Conservation (phyloP, 2,329 filamentous ascomycete species). For the Pyrenophora graminea region DNA sequence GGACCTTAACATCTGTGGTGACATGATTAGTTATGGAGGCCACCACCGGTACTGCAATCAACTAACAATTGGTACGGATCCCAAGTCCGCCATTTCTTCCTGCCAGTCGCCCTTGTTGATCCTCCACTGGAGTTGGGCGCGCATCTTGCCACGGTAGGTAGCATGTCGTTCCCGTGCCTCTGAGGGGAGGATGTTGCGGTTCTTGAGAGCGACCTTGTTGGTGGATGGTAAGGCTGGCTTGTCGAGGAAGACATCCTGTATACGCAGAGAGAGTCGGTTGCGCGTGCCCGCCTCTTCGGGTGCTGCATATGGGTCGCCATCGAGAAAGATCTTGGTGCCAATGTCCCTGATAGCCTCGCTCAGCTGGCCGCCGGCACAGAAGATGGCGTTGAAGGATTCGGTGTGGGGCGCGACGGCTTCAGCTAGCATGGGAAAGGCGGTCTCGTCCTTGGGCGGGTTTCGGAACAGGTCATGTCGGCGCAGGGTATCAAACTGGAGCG, state of each 20-base stretch:
- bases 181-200: slow-evolving; percentile 84
- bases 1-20: slow-evolving; percentile 58
- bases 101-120: slow-evolving; percentile 86
- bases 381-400: slow-evolving; percentile 92
- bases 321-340: slow-evolving; percentile 83
- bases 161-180: slow-evolving; percentile 94
- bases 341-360: slow-evolving; percentile 83
- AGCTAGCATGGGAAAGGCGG: slow-evolving; percentile 85
- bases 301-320: slow-evolving; percentile 65
- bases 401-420: slow-evolving; percentile 89
- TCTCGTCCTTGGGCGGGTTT: slow-evolving; percentile 83
- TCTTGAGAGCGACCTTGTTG: slow-evolving; percentile 79
- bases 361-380: slow-evolving; percentile 72
- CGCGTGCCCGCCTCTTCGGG: slow-evolving; percentile 63
- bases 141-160: slow-evolving; percentile 86
- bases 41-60: too few species aligned
- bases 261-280: slow-evolving; percentile 77
- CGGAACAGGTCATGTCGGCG: slow-evolving; percentile 86
- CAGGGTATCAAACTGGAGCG: slow-evolving; percentile 70
- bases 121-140: slow-evolving; percentile 79
- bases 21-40: neutral
- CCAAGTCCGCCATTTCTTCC: slow-evolving; percentile 82
- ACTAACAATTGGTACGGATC: slow-evolving; percentile 76
- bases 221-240: slow-evolving; percentile 77
- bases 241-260: slow-evolving; percentile 80